A percentile compares a stretch with the other conserved stretches of the same genome.
Evolutionary conservation across 2,329 filamentous ascomycete genomes (phyloP).

Genomic region (Basipetospora chlamydospora): DNA sequence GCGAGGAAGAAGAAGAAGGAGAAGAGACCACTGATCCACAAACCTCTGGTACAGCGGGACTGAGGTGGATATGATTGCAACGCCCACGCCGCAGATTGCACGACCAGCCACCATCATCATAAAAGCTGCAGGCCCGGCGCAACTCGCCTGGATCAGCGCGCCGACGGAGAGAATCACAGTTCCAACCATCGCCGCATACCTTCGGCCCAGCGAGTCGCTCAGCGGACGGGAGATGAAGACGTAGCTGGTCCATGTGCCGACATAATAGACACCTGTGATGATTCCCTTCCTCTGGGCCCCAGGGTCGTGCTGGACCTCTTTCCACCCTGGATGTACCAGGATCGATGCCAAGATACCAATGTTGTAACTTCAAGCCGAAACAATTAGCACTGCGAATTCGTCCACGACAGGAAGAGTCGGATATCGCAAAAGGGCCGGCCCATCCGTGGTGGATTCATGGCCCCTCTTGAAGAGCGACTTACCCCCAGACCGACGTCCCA

Average conservation of each 20-base stretch:
- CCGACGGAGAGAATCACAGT: conserved; percentile 32
- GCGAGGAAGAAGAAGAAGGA: too few relatives aligned
- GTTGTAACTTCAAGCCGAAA: conserved; percentile 27
- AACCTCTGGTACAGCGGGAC: conserved; percentile 44
- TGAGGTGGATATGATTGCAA: conserved; percentile 38
- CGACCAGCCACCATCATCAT: conserved; percentile 35
- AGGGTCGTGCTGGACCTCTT: conserved; percentile 27
- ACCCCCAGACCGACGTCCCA: conserved; percentile 38
- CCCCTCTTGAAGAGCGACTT: conserved; percentile 11
- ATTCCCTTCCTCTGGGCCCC: conserved; percentile 31
- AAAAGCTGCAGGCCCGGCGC: conserved; percentile 24
- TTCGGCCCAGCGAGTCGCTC: conserved; percentile 35
- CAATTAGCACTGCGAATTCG: too few relatives aligned
- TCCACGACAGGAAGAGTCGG: too few relatives aligned
- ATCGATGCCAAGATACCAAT: conserved; percentile 42
- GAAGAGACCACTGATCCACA: conserved; percentile 1
- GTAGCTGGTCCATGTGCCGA: conserved; percentile 41
- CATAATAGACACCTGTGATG: conserved; percentile 42
- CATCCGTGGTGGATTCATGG: background rate
- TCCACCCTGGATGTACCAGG: conserved; percentile 40
- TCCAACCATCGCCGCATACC: conserved; percentile 33
- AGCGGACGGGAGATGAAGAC: conserved; percentile 36
- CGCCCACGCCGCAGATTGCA: conserved; percentile 35
- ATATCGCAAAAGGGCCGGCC: too few relatives aligned
- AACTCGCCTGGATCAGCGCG: conserved; percentile 30